Base-by-base conservation (phyloP, 2,329 filamentous ascomycete species). In the Nothophoma quercina region DNA sequence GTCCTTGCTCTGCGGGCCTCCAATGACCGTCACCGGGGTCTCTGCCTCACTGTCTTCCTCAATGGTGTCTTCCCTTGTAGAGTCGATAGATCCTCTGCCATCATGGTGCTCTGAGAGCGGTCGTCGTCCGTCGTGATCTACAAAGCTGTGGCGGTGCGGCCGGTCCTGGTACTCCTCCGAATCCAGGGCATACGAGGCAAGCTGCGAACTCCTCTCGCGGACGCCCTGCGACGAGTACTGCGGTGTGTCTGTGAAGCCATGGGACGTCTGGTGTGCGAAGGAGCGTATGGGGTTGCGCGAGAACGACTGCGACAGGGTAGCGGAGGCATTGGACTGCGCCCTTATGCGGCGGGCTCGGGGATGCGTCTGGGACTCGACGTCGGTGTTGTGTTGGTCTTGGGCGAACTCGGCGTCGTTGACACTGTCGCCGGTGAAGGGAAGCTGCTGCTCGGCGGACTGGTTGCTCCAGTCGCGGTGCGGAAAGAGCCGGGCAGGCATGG, bases 171-270 rank as follows among this genome's bases (percentile, higher is more conserved):
- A 73, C 26, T 65, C 51, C 32, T 70, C 70, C 32, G 72, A 60
- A 34, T 68, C 72, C 67, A 96, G 82, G 41, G 91, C 87, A 70
- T 93, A 91, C 15, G 85, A 91, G 34, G 92, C 92, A 50, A 96
- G 81, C 75, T 96, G 91, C 43, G 91, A 90, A 2, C 92, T 96
- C 69, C 95, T 88, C 75, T 95, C 88, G 59, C 92, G 88, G 32
- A 96, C 88, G 60, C 87, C 89, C 53, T 87, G 85, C 26, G 82
- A 83, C 30, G 90, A 89, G 73, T 90, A 90, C 63, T 90, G 85
- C 15, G 85, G 83, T 63, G 85, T 88, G 69, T 93, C 89, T 75
- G 77, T 73, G 64, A 82, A 77, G 33, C 85, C 84, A 57, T 86
- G 82, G 29, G 84, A 79, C 30, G 85, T 84, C 46, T 86, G 83